Evolutionary conservation across 176 grass and related monocot species (phyloP).

Genomic region (Paspalum notatum): DNA sequence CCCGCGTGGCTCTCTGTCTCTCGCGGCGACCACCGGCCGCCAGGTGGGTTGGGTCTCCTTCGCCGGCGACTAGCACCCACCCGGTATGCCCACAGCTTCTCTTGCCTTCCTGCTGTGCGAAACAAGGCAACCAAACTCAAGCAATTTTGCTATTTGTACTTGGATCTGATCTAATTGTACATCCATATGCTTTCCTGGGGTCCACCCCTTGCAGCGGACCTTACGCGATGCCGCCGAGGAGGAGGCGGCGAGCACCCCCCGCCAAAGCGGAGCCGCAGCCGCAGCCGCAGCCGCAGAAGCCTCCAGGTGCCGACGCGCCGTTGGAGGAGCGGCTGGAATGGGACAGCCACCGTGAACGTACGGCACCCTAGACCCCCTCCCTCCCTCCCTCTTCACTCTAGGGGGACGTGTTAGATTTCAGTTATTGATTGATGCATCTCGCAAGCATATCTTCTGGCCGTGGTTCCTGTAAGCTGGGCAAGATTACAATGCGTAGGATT

Average conservation of each 20-base stretch:
- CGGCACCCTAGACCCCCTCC: neutral
- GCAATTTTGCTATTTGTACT: too few relatives aligned
- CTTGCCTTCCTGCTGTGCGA: too few relatives aligned
- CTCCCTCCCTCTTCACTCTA: neutral
- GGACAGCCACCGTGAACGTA: constrained; percentile 50
- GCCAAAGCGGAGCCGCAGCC: constrained; percentile 12
- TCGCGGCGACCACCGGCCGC: too few relatives aligned
- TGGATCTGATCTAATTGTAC: too few relatives aligned
- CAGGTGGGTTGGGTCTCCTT: too few relatives aligned
- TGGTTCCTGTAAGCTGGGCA: neutral
- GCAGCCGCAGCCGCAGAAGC: constrained; percentile 23
- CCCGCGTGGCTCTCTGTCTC: too few relatives aligned
- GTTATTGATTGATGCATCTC: neutral
- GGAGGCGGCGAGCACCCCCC: constrained; percentile 19
- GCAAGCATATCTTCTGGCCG: neutral
- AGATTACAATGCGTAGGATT: neutral
- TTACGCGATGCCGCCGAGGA: constrained; percentile 40
- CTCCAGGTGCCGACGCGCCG: constrained; percentile 28
- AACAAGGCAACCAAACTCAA: too few relatives aligned
- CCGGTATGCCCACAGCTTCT: too few relatives aligned
- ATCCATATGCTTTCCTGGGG: too few relatives aligned
- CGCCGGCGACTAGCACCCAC: too few relatives aligned
- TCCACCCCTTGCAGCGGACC: neutral
- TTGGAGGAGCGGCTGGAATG: constrained; percentile 31
- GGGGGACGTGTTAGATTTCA: neutral